phyloP scores from a whole-genome alignment of 1,139 yeast genomes.

The Sugiyamaella castrensis region DNA sequence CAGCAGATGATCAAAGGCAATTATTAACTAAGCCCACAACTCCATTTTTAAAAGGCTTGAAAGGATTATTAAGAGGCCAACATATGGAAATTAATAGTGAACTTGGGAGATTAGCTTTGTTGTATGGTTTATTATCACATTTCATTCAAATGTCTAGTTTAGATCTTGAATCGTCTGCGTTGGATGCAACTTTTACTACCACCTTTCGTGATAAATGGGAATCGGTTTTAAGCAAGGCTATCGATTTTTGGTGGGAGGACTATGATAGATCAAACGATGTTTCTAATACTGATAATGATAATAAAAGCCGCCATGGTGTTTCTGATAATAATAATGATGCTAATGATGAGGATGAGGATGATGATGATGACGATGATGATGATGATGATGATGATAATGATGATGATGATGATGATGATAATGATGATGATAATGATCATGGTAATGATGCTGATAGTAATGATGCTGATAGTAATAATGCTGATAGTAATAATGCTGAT shows the following conservation, averaged over 20 bases:
- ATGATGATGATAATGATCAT: too few species aligned
- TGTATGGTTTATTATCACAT: conserved; percentile 21
- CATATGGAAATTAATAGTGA: conserved; percentile 17
- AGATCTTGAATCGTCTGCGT: conserved; percentile 18
- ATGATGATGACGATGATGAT: too few species aligned
- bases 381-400: too few species aligned
- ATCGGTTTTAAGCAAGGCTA: conserved; percentile 7
- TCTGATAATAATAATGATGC: too few species aligned
- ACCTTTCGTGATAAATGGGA: conserved; percentile 18
- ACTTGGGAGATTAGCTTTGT: conserved; percentile 19
- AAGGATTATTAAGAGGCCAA: conserved; percentile 4
- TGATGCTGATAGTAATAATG: too few species aligned
- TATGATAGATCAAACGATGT: not conserved
- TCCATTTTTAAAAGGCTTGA: conserved; percentile 7
- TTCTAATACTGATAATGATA: too few species aligned
- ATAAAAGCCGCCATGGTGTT: too few species aligned
- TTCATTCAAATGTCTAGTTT: conserved; percentile 18
- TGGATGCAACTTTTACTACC: conserved; percentile 13
- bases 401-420: too few species aligned
- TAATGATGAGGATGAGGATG: too few species aligned
- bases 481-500: too few species aligned
- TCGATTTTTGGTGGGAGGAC: conserved; percentile 16
- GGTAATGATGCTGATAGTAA: too few species aligned
- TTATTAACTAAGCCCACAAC: conserved; percentile 3
- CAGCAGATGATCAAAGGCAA: conserved; percentile 21